Percentiles rank a stretch among this genome's conserved stretches.
Evolutionary conservation across 495 filamentous ascomycete species (phyloP).

Genomic region (Neurospora sp.): DNA sequence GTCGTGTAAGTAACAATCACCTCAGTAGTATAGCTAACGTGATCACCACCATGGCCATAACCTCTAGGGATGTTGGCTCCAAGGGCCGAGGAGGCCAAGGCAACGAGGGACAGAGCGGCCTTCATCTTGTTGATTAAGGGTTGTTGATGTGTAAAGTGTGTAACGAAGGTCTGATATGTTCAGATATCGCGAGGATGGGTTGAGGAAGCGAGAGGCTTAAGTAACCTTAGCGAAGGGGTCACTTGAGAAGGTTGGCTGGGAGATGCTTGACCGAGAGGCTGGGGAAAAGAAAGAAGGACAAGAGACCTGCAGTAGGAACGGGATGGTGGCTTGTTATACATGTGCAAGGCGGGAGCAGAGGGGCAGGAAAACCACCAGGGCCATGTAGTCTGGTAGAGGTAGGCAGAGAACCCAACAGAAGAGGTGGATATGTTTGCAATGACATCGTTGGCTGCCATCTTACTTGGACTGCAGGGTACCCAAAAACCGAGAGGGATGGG

Average conservation of each 20-base stretch:
- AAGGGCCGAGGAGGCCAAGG: conserved; percentile 30
- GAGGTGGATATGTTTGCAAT: neutral
- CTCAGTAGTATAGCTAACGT: conserved; percentile 26
- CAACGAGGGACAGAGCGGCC: conserved; percentile 27
- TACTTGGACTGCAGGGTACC: conserved; percentile 10
- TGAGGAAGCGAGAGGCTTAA: conserved; percentile 21
- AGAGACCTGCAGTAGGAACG: conserved; percentile 2
- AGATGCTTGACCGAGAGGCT: conserved; percentile 12
- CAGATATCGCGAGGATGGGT: neutral
- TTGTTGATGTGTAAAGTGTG: conserved; percentile 5
- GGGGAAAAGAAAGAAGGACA: conserved; percentile 6
- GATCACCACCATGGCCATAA: conserved; percentile 16
- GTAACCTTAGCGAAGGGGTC: conserved; percentile 41
- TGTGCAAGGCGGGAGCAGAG: neutral
- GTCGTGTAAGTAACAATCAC: conserved; percentile 34
- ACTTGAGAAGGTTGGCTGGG: conserved; percentile 22
- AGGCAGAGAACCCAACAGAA: neutral
- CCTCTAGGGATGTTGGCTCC: conserved; percentile 17
- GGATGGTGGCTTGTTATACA: conserved; percentile 27
- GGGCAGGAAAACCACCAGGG: neutral
- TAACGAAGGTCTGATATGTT: conserved; percentile 14
- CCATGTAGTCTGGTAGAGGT: neutral
- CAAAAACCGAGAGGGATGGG: neutral
- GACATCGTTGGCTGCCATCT: conserved; percentile 7
- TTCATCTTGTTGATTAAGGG: conserved; percentile 26